These are phyloP conservation scores for Xylaria sp. DNA, from an alignment of 2,329 filamentous ascomycete genomes.

Conservation along the genomic window DNA sequence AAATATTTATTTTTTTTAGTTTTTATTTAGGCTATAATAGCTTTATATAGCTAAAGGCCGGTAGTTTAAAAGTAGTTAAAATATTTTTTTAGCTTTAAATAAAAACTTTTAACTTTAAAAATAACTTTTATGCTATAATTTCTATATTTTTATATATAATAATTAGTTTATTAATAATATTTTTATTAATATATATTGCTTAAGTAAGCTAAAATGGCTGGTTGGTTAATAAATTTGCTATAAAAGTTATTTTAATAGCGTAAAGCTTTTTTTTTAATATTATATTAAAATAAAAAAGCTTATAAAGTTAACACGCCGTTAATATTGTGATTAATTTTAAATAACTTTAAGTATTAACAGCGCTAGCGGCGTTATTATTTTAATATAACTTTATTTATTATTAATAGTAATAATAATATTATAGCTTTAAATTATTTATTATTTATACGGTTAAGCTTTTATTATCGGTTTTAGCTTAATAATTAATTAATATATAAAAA, in stretches of 20 bases:
- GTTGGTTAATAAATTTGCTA: conserved; percentile 11
- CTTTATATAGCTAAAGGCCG: neutral
- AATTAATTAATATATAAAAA: neutral
- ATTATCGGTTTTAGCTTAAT: neutral
- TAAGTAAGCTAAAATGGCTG: conserved; percentile 13
- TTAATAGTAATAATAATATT: neutral
- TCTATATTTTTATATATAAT: too few species aligned
- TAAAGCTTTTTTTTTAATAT: conserved; percentile 5
- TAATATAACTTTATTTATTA: too few species aligned
- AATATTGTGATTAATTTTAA: conserved; percentile 24
- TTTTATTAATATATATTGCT: conserved; percentile 13
- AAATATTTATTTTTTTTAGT: conserved; percentile 3
- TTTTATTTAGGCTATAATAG: neutral
- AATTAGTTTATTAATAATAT: neutral
- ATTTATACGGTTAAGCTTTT: conserved; percentile 8
- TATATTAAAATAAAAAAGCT: conserved; percentile 7
- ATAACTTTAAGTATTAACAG: too few species aligned
- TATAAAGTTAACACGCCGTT: conserved; percentile 19
- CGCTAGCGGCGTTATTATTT: too few species aligned
- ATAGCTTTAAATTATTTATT: neutral
- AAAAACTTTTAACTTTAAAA: neutral
- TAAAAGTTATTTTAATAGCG: conserved; percentile 10
- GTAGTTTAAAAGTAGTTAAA: conserved; percentile 13
- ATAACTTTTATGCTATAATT: conserved; percentile 16
- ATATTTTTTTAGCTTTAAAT: neutral